Percentiles rank a stretch among this genome's conserved stretches.
Conservation (phyloP, 2,329 filamentous ascomycete genomes). For the Ophiosphaerella narmari region DNA sequence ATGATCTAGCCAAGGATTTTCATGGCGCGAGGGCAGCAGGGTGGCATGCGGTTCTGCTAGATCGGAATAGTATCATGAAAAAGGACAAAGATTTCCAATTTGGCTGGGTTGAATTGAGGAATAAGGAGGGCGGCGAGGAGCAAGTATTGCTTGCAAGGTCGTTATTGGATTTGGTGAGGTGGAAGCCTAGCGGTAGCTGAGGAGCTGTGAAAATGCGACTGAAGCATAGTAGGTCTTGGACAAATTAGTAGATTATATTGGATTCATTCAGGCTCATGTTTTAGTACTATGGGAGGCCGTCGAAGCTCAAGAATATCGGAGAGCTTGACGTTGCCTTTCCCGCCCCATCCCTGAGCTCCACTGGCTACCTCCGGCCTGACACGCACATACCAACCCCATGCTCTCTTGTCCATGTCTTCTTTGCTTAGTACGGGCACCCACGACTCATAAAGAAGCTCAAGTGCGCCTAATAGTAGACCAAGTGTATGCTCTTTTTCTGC, state of each 20-base stretch:
- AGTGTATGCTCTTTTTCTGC: slow-evolving; percentile 72
- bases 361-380: slow-evolving; percentile 76
- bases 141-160: neutral
- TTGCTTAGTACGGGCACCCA: slow-evolving; percentile 69
- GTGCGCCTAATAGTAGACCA: slow-evolving; percentile 68
- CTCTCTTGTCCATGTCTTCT: slow-evolving; percentile 73
- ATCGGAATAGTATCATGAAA: slow-evolving; percentile 32
- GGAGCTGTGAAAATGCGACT: too few relatives aligned
- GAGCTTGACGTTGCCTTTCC: slow-evolving; percentile 72
- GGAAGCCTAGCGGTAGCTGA: neutral
- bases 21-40: slow-evolving; percentile 53
- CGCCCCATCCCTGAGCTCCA: slow-evolving; percentile 80
- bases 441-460: slow-evolving; percentile 73
- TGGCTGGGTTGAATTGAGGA: neutral
- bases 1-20: slow-evolving; percentile 58
- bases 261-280: neutral
- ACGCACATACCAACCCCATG: slow-evolving; percentile 81
- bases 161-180: neutral
- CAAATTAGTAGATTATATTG: neutral
- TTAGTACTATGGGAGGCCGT: slow-evolving; percentile 11
- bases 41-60: slow-evolving; percentile 54
- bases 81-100: neutral
- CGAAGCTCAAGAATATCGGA: slow-evolving; percentile 59
- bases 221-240: neutral
- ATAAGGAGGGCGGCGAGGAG: neutral